Base-by-base conservation (phyloP, 2,329 filamentous ascomycete genomes). In the Nectriaceae sp. region DNA sequence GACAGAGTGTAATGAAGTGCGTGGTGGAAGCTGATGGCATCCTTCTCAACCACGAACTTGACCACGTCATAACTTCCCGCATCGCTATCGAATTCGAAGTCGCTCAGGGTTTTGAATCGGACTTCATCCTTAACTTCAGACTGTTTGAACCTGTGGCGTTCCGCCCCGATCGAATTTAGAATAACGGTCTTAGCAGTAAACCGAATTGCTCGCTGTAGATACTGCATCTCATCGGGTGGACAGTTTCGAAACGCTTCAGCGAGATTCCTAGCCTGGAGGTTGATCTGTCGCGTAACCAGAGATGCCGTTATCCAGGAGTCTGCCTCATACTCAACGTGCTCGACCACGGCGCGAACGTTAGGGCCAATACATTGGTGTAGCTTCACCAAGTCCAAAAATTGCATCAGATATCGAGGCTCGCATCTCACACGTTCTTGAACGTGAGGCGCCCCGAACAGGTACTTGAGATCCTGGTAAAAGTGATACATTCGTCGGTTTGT, bases 281-380 rank as follows among this genome's bases (percentile, higher is more conserved):
- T 97, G 67, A 99, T 93, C 67, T 99, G 93, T 42, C 93, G 83
- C 42, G 94, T 97, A 49, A 99, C 89, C 42, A 97, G 79, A 5
- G 92, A 96, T 3, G 94, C 93, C 49, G 90, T 95, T 44, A 99
- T 97, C 94, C 94, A 99, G 18, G 90, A 89, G 70, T 99, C 95
- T 2, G 92, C 95, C 70, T 99, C 94, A 65, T 97, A 99, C 68
- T 99, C 95, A 24, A 99, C 89, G 67, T 99, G 94, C 64, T 97
- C 94, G 15, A 92, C 91, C 19, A 97, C 83, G 3, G 93, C 94
- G 53, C 95, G 64, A 21, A 92, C 79, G 62, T 97, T 99, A 2
- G 94, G 94, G 60, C 93, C 97, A 47, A 99, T 97, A 21, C 94
- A 93, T 72, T 99, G 95, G 56, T 97, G 92, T 39, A 99, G 80